Base-by-base conservation (phyloP, 345 rosid species). In the Salix viminalis region DNA sequence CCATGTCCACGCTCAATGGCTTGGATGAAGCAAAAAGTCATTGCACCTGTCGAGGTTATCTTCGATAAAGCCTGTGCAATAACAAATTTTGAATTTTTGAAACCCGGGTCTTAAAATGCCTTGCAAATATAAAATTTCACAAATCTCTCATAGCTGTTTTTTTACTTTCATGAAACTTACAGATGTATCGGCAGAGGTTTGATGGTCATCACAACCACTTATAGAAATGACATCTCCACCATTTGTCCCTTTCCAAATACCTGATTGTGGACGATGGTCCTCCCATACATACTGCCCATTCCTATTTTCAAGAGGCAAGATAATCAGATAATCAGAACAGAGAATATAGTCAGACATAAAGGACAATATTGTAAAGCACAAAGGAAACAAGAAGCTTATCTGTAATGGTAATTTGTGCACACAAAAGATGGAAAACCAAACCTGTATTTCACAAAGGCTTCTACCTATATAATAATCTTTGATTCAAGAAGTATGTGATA, bases 11-110 rank as follows among this genome's bases (percentile, higher is more conserved):
- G 87, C 78, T 94, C 94, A 73, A 92, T 86, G 0, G 97, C 98
- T 89, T 89, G 92, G 75, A 94, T 94, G 77, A 92, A 92, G 80
- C 92, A 91, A 84, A 81, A 91, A 19, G 97, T 91, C 98, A 92
- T 91, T 70, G 97, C 97, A 70, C 97, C 94, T 0, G 97, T 92
- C 5, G 92, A 91, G 12, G 97, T 91, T 73, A 92, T 85, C 87
- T 78, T 89, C 18, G 98, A 94, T 50, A 92, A 77, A 37, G 97
- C 97, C 98, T 92, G 87, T 71, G 16, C 58, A 65, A 67, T 14
- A 12, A 18, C 69, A 67, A 72, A 30, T 46, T n/a, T 32, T 23
- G 5, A 46, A 4, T 24, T 54, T 6, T 52, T 42, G 44, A 62
- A 37, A 64, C 5, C 52, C 6, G 7, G 26, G 1, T 58, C 64